These are phyloP conservation scores for Dimargaris xerosporica DNA, from an alignment of 192 early-diverging fungal genomes.

Conservation along the genomic window DNA sequence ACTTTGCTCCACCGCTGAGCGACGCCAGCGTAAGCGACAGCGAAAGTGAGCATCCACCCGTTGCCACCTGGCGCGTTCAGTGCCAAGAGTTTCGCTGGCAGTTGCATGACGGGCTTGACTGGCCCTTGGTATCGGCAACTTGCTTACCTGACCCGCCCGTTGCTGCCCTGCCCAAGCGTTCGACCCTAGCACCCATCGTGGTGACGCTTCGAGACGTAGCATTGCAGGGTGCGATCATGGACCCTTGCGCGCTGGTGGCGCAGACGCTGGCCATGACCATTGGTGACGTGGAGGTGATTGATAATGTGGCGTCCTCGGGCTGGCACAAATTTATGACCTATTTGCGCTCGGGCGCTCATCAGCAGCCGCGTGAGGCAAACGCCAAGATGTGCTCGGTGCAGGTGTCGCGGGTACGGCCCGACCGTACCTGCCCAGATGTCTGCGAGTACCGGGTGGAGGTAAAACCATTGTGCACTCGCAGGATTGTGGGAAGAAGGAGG, in stretches of 20 bases:
- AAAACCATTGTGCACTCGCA: slow-evolving; percentile 16
- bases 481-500: too few relatives aligned
- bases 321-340: slow-evolving; percentile 69
- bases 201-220: slow-evolving; percentile 33
- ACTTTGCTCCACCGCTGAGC: slow-evolving; percentile 1
- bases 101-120: slow-evolving; percentile 55
- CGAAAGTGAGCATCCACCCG: not conserved
- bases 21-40: not conserved
- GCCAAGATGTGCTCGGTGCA: slow-evolving; percentile 51
- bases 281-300: slow-evolving; percentile 56
- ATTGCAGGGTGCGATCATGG: slow-evolving; percentile 36
- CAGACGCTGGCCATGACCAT: slow-evolving; percentile 33
- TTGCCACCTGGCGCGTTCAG: not conserved
- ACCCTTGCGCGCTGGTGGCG: slow-evolving; percentile 25
- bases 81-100: slow-evolving; percentile 30
- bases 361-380: slow-evolving; percentile 37
- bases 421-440: slow-evolving; percentile 12
- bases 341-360: slow-evolving; percentile 35
- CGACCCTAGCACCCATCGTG: slow-evolving; percentile 20
- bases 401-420: slow-evolving; percentile 39
- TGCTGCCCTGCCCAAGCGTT: not conserved
- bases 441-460: slow-evolving; percentile 29
- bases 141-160: not conserved
- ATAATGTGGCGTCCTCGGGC: slow-evolving; percentile 51
- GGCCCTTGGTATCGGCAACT: slow-evolving; percentile 15